phyloP scores from a whole-genome alignment of 2,329 filamentous ascomycete species.

The Claviceps purpurea region DNA sequence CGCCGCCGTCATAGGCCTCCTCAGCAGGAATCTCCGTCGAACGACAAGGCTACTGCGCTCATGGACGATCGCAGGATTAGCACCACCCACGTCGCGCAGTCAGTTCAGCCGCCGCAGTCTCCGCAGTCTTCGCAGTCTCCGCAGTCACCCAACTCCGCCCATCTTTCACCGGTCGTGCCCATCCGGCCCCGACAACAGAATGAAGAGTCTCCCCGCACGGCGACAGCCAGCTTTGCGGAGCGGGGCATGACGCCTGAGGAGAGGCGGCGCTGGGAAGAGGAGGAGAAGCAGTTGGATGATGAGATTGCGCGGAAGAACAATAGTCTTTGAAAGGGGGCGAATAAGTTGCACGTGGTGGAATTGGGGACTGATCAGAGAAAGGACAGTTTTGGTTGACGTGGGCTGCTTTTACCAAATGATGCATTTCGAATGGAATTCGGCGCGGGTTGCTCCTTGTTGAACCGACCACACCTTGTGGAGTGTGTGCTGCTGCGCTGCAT shows the following conservation, averaged over 20 bases:
- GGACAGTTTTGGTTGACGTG: no score
- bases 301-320: slow-evolving; percentile 27
- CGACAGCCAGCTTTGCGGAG: slow-evolving; percentile 36
- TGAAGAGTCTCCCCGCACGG: not conserved
- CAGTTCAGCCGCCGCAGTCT: slow-evolving; percentile 26
- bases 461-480: no score
- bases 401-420: no score
- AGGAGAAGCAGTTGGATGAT: slow-evolving; percentile 42
- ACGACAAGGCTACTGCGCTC: slow-evolving; percentile 22
- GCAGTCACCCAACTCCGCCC: slow-evolving; percentile 24
- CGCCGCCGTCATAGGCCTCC: not conserved
- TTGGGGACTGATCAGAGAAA: no score
- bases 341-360: not conserved
- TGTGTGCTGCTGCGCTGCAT: no score
- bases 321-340: slow-evolving; percentile 20
- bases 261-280: slow-evolving; percentile 29
- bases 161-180: not conserved
- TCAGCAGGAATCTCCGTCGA: slow-evolving; percentile 5
- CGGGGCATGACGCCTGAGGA: slow-evolving; percentile 48
- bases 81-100: slow-evolving; percentile 22
- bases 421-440: no score
- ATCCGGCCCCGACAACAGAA: not conserved
- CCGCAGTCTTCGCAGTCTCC: slow-evolving; percentile 22
- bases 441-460: no score
- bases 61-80: slow-evolving; percentile 33